A percentile compares a stretch with the other conserved stretches of the same genome.
Evolutionary conservation across 1,284 basidiomycete species (phyloP).

Genomic region (Naganishia liquefaciens): DNA sequence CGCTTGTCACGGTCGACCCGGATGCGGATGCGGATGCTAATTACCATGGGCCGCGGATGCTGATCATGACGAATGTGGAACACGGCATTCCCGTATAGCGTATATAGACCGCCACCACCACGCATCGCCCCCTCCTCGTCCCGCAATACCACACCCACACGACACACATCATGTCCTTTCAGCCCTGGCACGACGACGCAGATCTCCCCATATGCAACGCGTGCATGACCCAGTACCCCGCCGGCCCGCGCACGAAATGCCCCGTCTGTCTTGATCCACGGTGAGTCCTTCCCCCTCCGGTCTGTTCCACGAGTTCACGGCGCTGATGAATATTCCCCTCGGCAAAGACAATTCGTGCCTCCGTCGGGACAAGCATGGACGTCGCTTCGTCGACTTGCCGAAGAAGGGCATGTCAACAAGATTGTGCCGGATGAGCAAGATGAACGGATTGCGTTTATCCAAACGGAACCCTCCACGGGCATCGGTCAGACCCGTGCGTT

Average conservation of each 20-base stretch:
- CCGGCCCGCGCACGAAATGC: slow-evolving; percentile 38
- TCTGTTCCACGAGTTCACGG: not conserved
- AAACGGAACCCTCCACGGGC: slow-evolving; percentile 44
- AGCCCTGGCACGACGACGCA: slow-evolving; percentile 37
- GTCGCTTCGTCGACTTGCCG: slow-evolving; percentile 39
- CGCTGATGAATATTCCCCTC: slow-evolving; percentile 8
- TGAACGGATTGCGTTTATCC: slow-evolving; percentile 42
- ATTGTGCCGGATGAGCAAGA: slow-evolving; percentile 47
- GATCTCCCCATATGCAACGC: slow-evolving; percentile 48
- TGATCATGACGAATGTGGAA: slow-evolving; percentile 1
- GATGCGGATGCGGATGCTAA: too few relatives aligned
- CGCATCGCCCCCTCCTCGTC: not conserved
- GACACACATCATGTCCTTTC: slow-evolving; percentile 1
- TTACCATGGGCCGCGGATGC: not conserved
- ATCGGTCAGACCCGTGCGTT: slow-evolving; percentile 52
- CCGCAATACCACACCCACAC: not conserved
- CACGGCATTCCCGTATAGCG: not conserved
- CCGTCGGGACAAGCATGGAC: slow-evolving; percentile 48
- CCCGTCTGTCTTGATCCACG: slow-evolving; percentile 31
- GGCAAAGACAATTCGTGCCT: slow-evolving; percentile 47
- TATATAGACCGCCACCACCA: not conserved
- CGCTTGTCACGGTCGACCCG: too few relatives aligned
- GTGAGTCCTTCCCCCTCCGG: slow-evolving; percentile 19
- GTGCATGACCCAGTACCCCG: slow-evolving; percentile 50
- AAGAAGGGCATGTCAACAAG: slow-evolving; percentile 35